phyloP scores from a whole-genome alignment of 768 basidiomycete species.

The Clavaria fumosa region DNA sequence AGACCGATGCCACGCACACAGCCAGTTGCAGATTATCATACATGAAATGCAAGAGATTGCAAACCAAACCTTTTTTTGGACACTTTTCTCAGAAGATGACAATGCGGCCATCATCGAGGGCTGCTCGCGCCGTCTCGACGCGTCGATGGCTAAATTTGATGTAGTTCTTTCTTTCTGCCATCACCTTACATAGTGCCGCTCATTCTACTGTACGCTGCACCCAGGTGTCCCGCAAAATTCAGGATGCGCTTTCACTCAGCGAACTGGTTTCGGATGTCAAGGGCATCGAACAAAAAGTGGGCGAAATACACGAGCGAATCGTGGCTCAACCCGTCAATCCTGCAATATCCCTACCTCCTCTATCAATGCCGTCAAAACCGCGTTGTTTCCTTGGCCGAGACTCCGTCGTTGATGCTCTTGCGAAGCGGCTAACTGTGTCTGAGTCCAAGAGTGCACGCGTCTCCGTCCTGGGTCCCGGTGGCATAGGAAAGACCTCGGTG shows the following conservation, averaged over 20 bases:
- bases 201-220: no score
- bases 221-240: not conserved
- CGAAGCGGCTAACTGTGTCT: not conserved
- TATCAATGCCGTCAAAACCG: conserved; percentile 10
- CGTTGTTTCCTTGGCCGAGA: conserved; percentile 13
- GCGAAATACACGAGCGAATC: not conserved
- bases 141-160: conserved; percentile 7
- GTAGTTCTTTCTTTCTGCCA: conserved; percentile 1
- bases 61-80: not conserved
- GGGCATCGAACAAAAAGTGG: not conserved
- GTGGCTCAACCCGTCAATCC: conserved; percentile 4
- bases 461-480: conserved; percentile 19
- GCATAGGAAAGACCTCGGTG: conserved; percentile 26
- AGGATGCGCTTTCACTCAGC: not conserved
- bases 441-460: conserved; percentile 9
- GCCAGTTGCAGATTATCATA: not conserved
- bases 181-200: no score
- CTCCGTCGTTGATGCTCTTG: conserved; percentile 9
- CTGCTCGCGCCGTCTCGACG: conserved; percentile 8
- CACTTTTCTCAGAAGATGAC: not conserved
- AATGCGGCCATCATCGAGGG: conserved; percentile 9
- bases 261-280: not conserved
- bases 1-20: not conserved
- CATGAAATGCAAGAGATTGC: not conserved
- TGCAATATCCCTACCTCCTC: conserved; percentile 3